Evolutionary conservation across 495 filamentous ascomycete species (phyloP), one percentile per base, ranked within the genome.

Genomic region (Penicillium goetzii): DNA sequence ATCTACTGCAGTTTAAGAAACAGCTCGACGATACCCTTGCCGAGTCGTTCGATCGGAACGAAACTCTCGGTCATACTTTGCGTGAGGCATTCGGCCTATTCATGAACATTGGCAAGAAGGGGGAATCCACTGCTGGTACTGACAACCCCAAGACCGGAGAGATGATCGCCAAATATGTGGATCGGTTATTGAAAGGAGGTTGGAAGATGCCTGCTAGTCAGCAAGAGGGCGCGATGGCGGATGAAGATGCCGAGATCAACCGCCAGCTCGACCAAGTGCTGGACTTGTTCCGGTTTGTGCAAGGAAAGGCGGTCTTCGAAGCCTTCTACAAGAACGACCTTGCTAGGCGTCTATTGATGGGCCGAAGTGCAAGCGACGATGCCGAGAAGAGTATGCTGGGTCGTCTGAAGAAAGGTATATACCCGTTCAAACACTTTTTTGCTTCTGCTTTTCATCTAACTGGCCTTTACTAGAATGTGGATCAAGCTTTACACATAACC

Each of bases 311-410:
- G 43, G 92, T 97, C 0, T 99, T 99, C 68, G 95, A 98, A 68
- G 95, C 93, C 5, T 98, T 99, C 69, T 99, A 99, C 82, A 98
- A 98, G 82, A 95, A 92, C 61, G 94, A 97, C 70, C 86, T 99
- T 52, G 93, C 96, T 2, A 85, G 92, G 9, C 86, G 95, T 30
- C 80, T 99, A 25, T 80, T 99, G 43, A 90, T 98, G 89, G 89
- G 87, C 33, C 86, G 93, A 62, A 97, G 92, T 71, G 95, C 95
- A 12, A 96, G 91, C 69, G 89, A 91, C 21, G 96, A 98, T 78
- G 94, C 95, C 0, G 95, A 99, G 77, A 86, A 92, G 62, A 96
- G 89, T 78, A 99, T 98, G 96, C 83, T 98, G 30, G 76, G 90
- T 28, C 89, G 93, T 65, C 79, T 99, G 58, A 96, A 93, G 80